Evolutionary conservation across 768 basidiomycete species (phyloP).

Genomic region (Panaeolus cyanescens): DNA sequence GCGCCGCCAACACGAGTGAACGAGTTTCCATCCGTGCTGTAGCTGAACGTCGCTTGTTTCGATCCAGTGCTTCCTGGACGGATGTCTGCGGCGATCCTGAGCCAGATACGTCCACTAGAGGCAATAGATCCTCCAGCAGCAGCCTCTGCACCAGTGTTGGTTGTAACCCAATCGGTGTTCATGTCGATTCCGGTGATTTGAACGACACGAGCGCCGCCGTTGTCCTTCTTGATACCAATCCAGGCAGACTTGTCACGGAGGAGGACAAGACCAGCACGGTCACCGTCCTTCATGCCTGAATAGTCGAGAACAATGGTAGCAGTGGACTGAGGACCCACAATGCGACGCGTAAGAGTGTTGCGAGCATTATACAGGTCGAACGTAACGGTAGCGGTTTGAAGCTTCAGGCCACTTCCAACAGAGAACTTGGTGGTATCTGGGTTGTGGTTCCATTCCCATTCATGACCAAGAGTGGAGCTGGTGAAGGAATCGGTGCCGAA

Average conservation of each 20-base stretch:
- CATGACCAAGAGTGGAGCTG: not conserved
- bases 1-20: not conserved
- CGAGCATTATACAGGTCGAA: not conserved
- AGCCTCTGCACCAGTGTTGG: not conserved
- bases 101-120: not conserved
- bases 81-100: not conserved
- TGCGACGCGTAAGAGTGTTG: not conserved
- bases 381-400: not conserved
- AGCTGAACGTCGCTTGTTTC: not conserved
- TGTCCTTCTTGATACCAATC: conserved; percentile 1
- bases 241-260: not conserved
- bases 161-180: conserved; percentile 1
- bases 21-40: not conserved
- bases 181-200: not conserved
- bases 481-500: not conserved
- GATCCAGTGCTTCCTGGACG: not conserved
- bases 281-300: not conserved
- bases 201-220: not conserved
- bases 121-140: not conserved
- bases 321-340: not conserved
- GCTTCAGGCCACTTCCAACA: not conserved
- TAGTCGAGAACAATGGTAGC: not conserved
- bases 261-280: not conserved
- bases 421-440: not conserved
- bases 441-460: conserved; percentile 1